Evolutionary conservation across 2,329 filamentous ascomycete genomes (phyloP).

Genomic region (Fusarium sp.): DNA sequence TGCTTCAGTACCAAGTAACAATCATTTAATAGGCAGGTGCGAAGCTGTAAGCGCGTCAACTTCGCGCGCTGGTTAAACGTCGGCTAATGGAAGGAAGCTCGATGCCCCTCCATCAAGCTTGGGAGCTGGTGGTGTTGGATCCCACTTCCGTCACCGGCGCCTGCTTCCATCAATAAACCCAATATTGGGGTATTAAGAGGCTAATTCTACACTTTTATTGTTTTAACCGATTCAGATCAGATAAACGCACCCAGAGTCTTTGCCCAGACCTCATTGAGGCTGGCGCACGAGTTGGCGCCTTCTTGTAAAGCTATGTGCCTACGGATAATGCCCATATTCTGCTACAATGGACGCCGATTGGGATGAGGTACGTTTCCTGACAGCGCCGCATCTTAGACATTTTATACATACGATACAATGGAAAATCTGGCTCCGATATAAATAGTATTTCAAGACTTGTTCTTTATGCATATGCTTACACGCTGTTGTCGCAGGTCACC

Average conservation of each 20-base stretch:
- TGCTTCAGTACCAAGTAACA: not conserved
- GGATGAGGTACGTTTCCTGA: slow-evolving; percentile 67
- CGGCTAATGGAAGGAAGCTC: slow-evolving; percentile 40
- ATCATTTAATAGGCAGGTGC: not conserved
- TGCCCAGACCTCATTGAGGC: slow-evolving; percentile 24
- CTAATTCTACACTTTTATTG: not conserved
- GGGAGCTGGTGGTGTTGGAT: slow-evolving; percentile 29
- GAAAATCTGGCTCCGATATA: not conserved
- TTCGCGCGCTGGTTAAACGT: slow-evolving; percentile 39
- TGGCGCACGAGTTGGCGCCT: slow-evolving; percentile 17
- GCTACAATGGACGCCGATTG: slow-evolving; percentile 73
- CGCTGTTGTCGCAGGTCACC: slow-evolving; percentile 68
- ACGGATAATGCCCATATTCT: slow-evolving; percentile 52
- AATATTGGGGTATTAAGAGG: slow-evolving; percentile 4
- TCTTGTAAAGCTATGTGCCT: slow-evolving; percentile 49
- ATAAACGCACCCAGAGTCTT: not conserved
- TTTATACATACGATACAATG: not conserved
- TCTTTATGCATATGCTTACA: slow-evolving; percentile 18
- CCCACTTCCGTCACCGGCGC: slow-evolving; percentile 29
- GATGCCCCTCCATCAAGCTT: slow-evolving; percentile 44
- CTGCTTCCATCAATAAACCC: slow-evolving; percentile 20
- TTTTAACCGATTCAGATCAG: not conserved
- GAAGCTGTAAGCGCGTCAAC: slow-evolving; percentile 11
- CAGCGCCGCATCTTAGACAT: not conserved
- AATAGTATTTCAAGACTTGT: not conserved